Evolutionary conservation across 2,329 filamentous ascomycete species (phyloP), one percentile per base, ranked within the genome.

Genomic region (Drechmeria coniospora): DNA sequence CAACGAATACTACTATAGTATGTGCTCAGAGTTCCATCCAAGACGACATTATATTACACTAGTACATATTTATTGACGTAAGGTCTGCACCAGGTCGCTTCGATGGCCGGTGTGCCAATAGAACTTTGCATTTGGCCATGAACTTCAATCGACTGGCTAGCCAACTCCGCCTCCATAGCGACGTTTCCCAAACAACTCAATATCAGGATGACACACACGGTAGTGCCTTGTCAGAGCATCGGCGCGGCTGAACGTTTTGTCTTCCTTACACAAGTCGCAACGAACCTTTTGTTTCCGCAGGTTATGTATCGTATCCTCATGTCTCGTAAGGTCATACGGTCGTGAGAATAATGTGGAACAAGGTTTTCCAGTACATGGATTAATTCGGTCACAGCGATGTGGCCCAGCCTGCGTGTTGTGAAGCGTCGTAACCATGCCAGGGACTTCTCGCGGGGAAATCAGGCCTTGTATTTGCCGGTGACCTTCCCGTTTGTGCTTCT

Each of bases 291-390:
- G 76, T 63, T 94, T 94, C 43, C 81, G 74, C 1, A 75, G 77
- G 43, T 94, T 94, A 65, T 95, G 90, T 38, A 95, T 95, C 0
- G 90, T 95, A 40, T 94, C 87, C 51, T 98, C 90, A 48, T 98
- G 90, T 14, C 90, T 69, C 0, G 90, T 98, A 28, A 98, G 65
- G 53, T 98, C 90, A 61, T 98, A 98, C 2, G 90, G 90, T 13
- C 90, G 67, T 1, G 87, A 94, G 54, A 98, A 95, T 29, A 93
- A 65, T 0, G 84, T 92, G 49, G 82, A 87, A 66, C 90, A 95
- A 0, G 84, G 79, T 58, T 94, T 94, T 37, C 83, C 82, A 0
- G 90, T 95, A 37, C 81, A 87, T 2, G 87, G 87, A 53, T 95
- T 95, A 56, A 87, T 82, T 39, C 86, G 74, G 46, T 86, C 80